Percentiles rank a stretch among this genome's conserved stretches.
Conservation (phyloP, 345 rosid species). For the Ceriops zippeliana region DNA sequence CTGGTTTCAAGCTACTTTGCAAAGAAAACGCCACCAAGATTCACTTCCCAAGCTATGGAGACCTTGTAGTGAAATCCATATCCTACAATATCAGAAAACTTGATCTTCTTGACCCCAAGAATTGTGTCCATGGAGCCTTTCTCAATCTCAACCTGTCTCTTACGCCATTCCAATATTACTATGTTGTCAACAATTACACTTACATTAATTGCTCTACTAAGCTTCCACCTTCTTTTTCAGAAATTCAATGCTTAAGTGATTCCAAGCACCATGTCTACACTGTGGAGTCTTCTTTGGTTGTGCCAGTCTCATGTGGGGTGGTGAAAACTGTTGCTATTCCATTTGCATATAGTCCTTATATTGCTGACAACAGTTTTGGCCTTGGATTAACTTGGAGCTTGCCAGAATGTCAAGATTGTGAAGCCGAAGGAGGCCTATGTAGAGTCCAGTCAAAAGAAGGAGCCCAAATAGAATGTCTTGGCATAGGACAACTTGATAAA, state of each 20-base stretch:
- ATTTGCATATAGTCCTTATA: conserved; percentile 47
- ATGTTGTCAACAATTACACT: conserved; percentile 40
- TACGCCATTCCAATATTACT: conserved; percentile 49
- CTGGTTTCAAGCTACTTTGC: conserved; percentile 48
- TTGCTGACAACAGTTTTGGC: conserved; percentile 53
- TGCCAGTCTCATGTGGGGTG: conserved; percentile 37
- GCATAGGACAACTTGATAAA: background rate
- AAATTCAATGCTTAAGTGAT: conserved; percentile 55
- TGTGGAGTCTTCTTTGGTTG: conserved; percentile 18
- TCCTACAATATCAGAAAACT: conserved; percentile 32
- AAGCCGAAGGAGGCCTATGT: conserved; percentile 1
- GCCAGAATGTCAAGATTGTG: conserved; percentile 18
- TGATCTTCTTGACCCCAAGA: conserved; percentile 45
- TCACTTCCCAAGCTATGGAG: conserved; percentile 41
- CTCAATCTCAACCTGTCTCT: conserved; percentile 52
- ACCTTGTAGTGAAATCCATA: conserved; percentile 52
- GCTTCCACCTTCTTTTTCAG: conserved; percentile 23
- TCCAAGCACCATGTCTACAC: conserved; percentile 42
- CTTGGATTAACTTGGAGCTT: conserved; percentile 56
- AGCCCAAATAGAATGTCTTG: too few relatives aligned
- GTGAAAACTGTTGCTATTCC: conserved; percentile 56
- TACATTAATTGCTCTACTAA: conserved; percentile 53
- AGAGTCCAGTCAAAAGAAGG: conserved; percentile 1
- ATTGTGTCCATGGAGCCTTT: conserved; percentile 56
- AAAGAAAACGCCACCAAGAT: conserved; percentile 44